A percentile compares a stretch with the other conserved stretches of the same genome.
These are phyloP conservation scores for Paramyrothecium roridum DNA, from an alignment of 2,329 filamentous ascomycete species.

Conservation along the genomic window DNA sequence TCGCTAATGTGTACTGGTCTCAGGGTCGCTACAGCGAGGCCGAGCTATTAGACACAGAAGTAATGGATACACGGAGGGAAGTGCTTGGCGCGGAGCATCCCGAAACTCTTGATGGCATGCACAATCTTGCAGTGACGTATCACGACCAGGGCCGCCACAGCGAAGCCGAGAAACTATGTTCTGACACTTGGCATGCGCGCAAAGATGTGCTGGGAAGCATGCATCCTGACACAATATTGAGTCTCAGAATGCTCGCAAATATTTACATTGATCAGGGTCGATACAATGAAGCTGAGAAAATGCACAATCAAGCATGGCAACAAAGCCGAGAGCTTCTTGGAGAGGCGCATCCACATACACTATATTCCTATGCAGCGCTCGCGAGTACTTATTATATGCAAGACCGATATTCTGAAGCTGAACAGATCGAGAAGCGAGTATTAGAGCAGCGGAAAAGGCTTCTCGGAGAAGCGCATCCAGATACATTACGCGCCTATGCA, in stretches of 20 bases:
- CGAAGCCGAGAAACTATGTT: neutral
- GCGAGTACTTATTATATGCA: neutral
- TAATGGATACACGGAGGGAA: neutral
- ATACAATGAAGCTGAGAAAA: neutral
- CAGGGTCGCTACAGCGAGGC: neutral
- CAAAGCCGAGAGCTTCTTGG: neutral
- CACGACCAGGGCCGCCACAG: neutral
- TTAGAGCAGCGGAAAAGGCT: neutral
- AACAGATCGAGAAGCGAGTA: neutral
- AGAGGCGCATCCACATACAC: neutral
- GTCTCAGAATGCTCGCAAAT: neutral
- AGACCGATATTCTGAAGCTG: neutral
- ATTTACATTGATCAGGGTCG: neutral
- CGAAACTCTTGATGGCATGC: neutral
- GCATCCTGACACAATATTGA: neutral
- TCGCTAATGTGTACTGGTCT: neutral
- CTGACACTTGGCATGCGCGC: neutral
- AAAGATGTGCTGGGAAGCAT: neutral
- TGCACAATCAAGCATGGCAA: neutral
- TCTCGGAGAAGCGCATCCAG: neutral
- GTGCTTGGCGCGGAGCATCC: neutral
- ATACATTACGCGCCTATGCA: neutral
- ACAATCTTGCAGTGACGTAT: neutral
- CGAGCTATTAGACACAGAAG: neutral
- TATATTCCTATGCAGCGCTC: neutral